Conservation (phyloP, 768 basidiomycete species). For the Termitomyces sp. region DNA sequence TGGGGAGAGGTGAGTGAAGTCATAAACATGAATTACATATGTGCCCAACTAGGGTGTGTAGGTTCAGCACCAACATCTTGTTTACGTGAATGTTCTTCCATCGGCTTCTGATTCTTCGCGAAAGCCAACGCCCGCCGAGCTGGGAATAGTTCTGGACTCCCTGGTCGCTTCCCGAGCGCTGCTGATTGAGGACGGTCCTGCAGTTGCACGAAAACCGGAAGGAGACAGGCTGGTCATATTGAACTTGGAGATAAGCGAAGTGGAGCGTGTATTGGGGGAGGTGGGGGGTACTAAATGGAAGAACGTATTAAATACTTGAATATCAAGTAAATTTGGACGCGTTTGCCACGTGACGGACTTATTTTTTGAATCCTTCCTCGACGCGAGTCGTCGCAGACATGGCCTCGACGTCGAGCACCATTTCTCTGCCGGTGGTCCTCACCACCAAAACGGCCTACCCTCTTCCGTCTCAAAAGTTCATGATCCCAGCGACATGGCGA, state of each 20-base stretch:
- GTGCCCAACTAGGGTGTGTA: neutral
- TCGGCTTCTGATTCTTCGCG: conserved; percentile 52
- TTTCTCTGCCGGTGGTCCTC: conserved; percentile 60
- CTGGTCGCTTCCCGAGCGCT: conserved; percentile 75
- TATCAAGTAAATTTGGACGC: neutral
- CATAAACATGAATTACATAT: neutral
- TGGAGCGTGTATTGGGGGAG: conserved; percentile 81
- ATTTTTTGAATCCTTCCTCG: neutral
- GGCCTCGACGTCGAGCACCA: conserved; percentile 7
- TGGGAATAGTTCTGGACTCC: conserved; percentile 67
- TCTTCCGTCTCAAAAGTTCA: conserved; percentile 83
- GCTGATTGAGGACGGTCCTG: conserved; percentile 60
- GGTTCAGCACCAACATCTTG: conserved; percentile 74
- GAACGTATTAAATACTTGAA: conserved; percentile 34
- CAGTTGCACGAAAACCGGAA: conserved; percentile 47
- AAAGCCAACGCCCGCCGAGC: conserved; percentile 57
- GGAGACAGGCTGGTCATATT: conserved; percentile 70
- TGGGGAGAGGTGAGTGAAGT: conserved; percentile 65
- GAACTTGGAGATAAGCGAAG: conserved; percentile 81
- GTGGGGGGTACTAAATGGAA: conserved; percentile 70
- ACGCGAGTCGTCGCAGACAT: neutral
- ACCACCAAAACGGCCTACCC: conserved; percentile 70
- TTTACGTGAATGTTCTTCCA: conserved; percentile 61
- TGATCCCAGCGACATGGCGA: conserved; percentile 87
- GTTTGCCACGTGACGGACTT: neutral